Conservation (phyloP, 495 filamentous ascomycete genomes). For the Aspergillus conjunctus region DNA sequence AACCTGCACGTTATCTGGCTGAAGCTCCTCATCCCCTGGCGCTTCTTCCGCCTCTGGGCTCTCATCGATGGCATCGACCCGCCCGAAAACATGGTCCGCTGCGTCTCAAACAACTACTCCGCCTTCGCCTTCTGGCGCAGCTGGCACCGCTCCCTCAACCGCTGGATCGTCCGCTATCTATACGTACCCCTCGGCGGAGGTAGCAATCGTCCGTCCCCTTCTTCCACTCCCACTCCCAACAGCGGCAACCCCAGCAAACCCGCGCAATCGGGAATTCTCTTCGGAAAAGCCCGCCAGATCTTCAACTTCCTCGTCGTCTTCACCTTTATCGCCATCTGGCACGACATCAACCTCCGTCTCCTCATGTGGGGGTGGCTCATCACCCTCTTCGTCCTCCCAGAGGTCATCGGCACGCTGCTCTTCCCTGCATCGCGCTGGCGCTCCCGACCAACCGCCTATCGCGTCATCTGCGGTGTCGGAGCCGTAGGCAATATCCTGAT, state of each 20-base stretch:
- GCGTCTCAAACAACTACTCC: constrained; percentile 93
- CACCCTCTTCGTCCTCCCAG: constrained; percentile 89
- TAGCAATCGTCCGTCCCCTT: constrained; percentile 43
- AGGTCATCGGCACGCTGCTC: constrained; percentile 66
- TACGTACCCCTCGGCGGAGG: constrained; percentile 87
- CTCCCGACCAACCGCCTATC: constrained; percentile 65
- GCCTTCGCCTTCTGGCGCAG: constrained; percentile 91
- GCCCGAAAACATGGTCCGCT: constrained; percentile 97
- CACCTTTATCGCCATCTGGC: constrained; percentile 97
- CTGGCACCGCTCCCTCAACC: constrained; percentile 94
- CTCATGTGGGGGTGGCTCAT: constrained; percentile 97
- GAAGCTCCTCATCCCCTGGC: constrained; percentile 94
- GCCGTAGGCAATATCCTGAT: constrained; percentile 85
- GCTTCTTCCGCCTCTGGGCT: constrained; percentile 95
- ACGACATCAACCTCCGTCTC: constrained; percentile 91
- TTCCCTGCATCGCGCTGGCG: constrained; percentile 76
- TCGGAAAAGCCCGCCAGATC: constrained; percentile 41
- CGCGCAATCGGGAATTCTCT: constrained; percentile 23
- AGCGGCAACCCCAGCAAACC: constrained; percentile 34
- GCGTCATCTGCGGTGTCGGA: constrained; percentile 81
- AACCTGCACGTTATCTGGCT: constrained; percentile 98
- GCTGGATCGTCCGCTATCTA: constrained; percentile 92
- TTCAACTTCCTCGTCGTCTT: constrained; percentile 85
- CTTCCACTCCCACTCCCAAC: neutral
- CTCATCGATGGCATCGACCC: constrained; percentile 89